phyloP scores from a whole-genome alignment of 2,329 filamentous ascomycete genomes.

The Penicillium psychrosexuale region DNA sequence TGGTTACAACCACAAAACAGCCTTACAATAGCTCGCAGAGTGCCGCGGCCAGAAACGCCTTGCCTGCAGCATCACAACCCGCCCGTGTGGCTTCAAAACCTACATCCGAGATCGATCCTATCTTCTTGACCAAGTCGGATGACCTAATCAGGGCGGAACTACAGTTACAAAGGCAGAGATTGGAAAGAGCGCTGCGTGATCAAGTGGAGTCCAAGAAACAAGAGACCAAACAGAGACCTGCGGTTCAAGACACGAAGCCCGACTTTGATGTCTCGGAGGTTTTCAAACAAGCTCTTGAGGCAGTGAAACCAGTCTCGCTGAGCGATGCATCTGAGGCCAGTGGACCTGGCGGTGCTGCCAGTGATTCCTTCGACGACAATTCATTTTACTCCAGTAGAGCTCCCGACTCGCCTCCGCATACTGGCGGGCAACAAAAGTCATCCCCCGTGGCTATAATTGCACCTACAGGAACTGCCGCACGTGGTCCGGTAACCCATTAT shows the following conservation, averaged over 20 bases:
- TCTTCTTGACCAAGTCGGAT: slow-evolving; percentile 82
- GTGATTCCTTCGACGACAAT: slow-evolving; percentile 86
- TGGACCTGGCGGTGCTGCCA: slow-evolving; percentile 59
- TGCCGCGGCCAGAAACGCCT: slow-evolving; percentile 18
- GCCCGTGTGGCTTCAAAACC: slow-evolving; percentile 46
- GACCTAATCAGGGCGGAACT: slow-evolving; percentile 78
- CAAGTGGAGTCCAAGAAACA: slow-evolving; percentile 66
- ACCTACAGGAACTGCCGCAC: slow-evolving; percentile 33
- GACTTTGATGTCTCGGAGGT: slow-evolving; percentile 72
- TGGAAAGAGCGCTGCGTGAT: slow-evolving; percentile 75
- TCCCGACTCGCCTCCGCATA: slow-evolving; percentile 66
- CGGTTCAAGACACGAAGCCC: slow-evolving; percentile 52
- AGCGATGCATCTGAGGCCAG: slow-evolving; percentile 53
- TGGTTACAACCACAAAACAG: slow-evolving; percentile 10
- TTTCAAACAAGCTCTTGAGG: slow-evolving; percentile 64
- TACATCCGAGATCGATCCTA: slow-evolving; percentile 71
- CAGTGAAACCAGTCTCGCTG: slow-evolving; percentile 67
- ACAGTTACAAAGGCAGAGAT: slow-evolving; percentile 71
- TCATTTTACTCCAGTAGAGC: slow-evolving; percentile 92
- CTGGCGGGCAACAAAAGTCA: slow-evolving; percentile 34
- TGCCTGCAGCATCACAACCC: slow-evolving; percentile 30
- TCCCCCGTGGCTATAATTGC: slow-evolving; percentile 31
- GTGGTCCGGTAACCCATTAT: slow-evolving; percentile 33
- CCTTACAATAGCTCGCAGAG: slow-evolving; percentile 20
- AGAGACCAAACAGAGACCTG: slow-evolving; percentile 49